Evolutionary conservation across 2,329 filamentous ascomycete species (phyloP).

Genomic region (Tothia fuscella): DNA sequence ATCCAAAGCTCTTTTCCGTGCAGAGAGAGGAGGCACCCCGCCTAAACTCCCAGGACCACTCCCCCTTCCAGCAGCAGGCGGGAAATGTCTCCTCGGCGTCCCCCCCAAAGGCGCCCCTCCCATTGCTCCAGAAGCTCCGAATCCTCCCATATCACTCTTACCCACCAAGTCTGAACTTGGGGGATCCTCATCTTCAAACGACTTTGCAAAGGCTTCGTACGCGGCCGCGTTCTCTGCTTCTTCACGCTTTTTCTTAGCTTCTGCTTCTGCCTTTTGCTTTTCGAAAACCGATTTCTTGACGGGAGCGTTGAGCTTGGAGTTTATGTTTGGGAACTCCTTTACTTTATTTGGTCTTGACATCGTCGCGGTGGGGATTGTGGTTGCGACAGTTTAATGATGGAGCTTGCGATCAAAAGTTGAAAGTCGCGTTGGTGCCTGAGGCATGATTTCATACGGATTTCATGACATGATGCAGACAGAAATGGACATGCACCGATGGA

Average conservation of each 20-base stretch:
- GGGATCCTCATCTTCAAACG: conserved; percentile 18
- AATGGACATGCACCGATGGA: too few species aligned
- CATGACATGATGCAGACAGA: too few species aligned
- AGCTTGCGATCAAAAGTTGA: too few species aligned
- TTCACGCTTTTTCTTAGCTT: conserved; percentile 75
- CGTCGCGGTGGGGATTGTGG: too few species aligned
- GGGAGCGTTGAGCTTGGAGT: conserved; percentile 66
- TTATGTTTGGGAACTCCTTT: conserved; percentile 53
- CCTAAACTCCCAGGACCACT: conserved; percentile 40
- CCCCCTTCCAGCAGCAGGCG: conserved; percentile 29
- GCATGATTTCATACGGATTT: too few species aligned
- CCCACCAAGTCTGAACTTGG: neutral
- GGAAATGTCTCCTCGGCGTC: conserved; percentile 45
- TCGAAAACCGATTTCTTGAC: conserved; percentile 81
- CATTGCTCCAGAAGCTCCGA: conserved; percentile 33
- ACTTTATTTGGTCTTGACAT: neutral
- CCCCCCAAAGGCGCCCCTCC: conserved; percentile 22
- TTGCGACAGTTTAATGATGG: too few species aligned
- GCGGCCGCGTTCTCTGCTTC: conserved; percentile 79
- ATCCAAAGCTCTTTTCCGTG: conserved; percentile 33
- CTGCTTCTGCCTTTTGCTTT: conserved; percentile 75
- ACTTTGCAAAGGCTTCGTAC: conserved; percentile 79
- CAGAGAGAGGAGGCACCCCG: conserved; percentile 27
- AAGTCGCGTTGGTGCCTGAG: too few species aligned
- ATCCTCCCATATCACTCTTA: neutral